A percentile compares a stretch with the other conserved stretches of the same genome.
These are phyloP conservation scores for Didymosphaeria variabile DNA, from an alignment of 2,329 filamentous ascomycete genomes.

Conservation along the genomic window DNA sequence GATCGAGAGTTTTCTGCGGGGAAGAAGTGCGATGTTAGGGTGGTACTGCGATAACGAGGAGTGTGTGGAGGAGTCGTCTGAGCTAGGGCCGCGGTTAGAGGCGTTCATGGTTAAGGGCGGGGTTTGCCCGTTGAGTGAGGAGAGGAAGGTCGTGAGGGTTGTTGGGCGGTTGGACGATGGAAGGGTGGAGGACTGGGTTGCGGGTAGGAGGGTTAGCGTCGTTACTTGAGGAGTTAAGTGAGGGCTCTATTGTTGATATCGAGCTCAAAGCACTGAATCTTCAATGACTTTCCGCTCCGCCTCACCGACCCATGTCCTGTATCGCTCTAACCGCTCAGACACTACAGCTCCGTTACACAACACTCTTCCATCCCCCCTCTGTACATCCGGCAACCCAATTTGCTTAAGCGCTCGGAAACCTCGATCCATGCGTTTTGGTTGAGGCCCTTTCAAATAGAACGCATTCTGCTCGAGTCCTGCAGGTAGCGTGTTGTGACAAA, in stretches of 20 bases:
- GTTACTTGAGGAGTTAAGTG: not conserved
- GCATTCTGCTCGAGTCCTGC: too few relatives aligned
- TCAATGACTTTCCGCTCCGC: not conserved
- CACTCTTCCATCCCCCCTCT: slow-evolving; percentile 6
- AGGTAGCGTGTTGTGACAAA: too few relatives aligned
- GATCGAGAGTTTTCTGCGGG: not conserved
- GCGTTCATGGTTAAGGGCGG: slow-evolving; percentile 1
- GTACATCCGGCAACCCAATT: slow-evolving; percentile 28
- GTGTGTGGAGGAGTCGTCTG: not conserved
- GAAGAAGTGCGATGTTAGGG: slow-evolving; percentile 3
- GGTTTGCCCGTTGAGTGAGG: slow-evolving; percentile 1
- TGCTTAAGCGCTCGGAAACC: slow-evolving; percentile 35
- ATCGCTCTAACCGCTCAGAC: slow-evolving; percentile 19
- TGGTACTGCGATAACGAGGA: slow-evolving; percentile 6
- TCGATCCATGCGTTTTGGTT: too few relatives aligned
- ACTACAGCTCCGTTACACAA: slow-evolving; percentile 25
- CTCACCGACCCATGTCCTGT: slow-evolving; percentile 12
- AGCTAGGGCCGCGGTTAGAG: not conserved
- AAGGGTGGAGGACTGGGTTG: slow-evolving; percentile 3
- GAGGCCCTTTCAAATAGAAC: too few relatives aligned
- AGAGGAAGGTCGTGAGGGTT: slow-evolving; percentile 7
- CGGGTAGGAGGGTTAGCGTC: not conserved
- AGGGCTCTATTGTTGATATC: not conserved
- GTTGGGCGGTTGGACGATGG: slow-evolving; percentile 3
- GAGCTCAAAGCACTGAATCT: not conserved